Conservation (phyloP, 108 stramenopile species). For the Cyclotella choctawhatcheeana region DNA sequence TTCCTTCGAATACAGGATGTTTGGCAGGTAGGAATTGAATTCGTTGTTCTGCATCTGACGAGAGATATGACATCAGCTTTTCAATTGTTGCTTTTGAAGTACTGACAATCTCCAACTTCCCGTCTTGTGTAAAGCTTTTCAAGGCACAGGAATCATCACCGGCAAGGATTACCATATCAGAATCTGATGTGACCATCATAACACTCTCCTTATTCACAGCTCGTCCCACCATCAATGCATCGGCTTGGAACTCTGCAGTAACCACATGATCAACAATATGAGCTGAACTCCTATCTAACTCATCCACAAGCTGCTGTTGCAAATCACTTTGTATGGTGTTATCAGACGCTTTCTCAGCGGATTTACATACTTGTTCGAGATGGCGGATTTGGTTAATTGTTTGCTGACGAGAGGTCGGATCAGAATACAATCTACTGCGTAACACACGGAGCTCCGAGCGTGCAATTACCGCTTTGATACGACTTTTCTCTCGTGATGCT, state of each 20-base stretch:
- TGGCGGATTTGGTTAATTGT: not conserved
- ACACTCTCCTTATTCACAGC: not conserved
- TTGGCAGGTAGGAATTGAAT: not conserved
- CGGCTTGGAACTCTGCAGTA: slow-evolving; percentile 34
- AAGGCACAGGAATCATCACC: slow-evolving; percentile 25
- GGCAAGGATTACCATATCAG: slow-evolving; percentile 23
- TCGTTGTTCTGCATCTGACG: not conserved
- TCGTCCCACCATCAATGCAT: slow-evolving; percentile 22
- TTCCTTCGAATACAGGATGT: slow-evolving; percentile 28
- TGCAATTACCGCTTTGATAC: not conserved
- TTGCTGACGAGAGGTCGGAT: not conserved
- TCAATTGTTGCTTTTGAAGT: slow-evolving; percentile 9
- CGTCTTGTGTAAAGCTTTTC: slow-evolving; percentile 19
- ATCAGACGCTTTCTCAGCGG: slow-evolving; percentile 2
- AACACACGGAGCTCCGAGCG: not conserved
- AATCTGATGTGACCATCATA: slow-evolving; percentile 23
- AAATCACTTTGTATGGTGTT: not conserved
- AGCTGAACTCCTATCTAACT: slow-evolving; percentile 3
- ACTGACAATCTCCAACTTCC: slow-evolving; percentile 7
- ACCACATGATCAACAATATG: slow-evolving; percentile 16
- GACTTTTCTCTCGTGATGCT: slow-evolving; percentile 3
- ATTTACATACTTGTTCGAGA: not conserved
- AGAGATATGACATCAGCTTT: not conserved
- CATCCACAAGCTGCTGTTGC: not conserved
- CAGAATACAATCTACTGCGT: not conserved